These are phyloP conservation scores for Panicum miliaceum DNA, from an alignment of 176 grass and related monocot species.

Conservation along the genomic window DNA sequence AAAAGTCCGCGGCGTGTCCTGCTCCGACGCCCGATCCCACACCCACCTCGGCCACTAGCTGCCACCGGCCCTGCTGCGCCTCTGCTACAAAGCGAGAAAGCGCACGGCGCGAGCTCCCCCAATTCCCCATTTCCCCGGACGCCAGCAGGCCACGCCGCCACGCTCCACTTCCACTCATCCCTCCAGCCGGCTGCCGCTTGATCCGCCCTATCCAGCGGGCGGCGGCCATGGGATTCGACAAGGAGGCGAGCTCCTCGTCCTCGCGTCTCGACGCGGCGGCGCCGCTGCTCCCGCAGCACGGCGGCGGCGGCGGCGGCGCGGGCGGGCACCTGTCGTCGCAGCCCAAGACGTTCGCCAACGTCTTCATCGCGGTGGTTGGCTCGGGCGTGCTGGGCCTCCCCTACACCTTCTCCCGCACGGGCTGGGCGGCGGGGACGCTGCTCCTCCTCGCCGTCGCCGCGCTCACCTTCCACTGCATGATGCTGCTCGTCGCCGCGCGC, in stretches of 20 bases:
- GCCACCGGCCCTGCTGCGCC: neutral
- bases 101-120: conserved; percentile 16
- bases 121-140: conserved; percentile 24
- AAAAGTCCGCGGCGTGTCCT: neutral
- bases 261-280: conserved; percentile 45
- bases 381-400: conserved; percentile 92
- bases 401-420: conserved; percentile 96
- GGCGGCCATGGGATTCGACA: conserved; percentile 62
- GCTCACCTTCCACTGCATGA: conserved; percentile 95
- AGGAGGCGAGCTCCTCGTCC: conserved; percentile 67
- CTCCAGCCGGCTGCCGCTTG: neutral
- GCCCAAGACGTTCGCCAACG: conserved; percentile 96
- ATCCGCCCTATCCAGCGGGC: neutral
- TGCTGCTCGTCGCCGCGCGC: conserved; percentile 80
- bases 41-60: neutral
- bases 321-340: conserved; percentile 68
- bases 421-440: conserved; percentile 73
- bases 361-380: conserved; percentile 92
- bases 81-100: neutral
- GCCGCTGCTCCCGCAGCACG: conserved; percentile 64
- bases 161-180: neutral
- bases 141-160: conserved; percentile 22
- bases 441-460: conserved; percentile 70
- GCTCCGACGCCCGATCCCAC: neutral
- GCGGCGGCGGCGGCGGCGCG: neutral